Evolutionary conservation across 1,284 basidiomycete species (phyloP).

Genomic region (Lignosus rhinocerotis): DNA sequence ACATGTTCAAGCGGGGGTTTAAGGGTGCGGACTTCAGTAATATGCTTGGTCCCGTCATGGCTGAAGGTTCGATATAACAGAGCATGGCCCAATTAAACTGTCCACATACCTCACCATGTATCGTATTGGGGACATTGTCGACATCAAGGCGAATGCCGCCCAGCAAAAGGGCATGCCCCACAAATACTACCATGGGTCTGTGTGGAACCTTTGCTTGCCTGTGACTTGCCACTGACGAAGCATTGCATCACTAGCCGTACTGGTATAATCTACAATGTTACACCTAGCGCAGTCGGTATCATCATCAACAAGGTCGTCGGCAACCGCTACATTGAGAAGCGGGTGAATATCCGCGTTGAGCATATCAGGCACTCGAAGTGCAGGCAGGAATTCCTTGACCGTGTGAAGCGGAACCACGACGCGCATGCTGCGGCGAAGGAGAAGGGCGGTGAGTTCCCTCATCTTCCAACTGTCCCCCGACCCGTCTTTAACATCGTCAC

Average conservation of each 20-base stretch:
- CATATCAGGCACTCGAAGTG: slow-evolving; percentile 99
- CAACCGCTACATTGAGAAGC: slow-evolving; percentile 99
- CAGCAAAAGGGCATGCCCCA: slow-evolving; percentile 99
- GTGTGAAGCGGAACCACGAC: slow-evolving; percentile 92
- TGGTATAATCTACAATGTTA: slow-evolving; percentile 98
- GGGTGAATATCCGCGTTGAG: slow-evolving; percentile 98
- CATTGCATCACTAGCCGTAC: slow-evolving; percentile 65
- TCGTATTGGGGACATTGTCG: slow-evolving; percentile 97
- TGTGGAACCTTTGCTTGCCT: background rate
- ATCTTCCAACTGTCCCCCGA: background rate
- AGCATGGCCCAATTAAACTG: slow-evolving; percentile 89
- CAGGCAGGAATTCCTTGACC: slow-evolving; percentile 96
- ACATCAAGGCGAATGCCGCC: slow-evolving; percentile 99
- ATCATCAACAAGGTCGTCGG: slow-evolving; percentile 99
- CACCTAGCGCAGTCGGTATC: slow-evolving; percentile 92
- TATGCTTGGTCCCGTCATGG: slow-evolving; percentile 8
- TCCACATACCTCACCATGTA: slow-evolving; percentile 94
- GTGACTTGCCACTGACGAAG: background rate
- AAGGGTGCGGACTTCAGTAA: slow-evolving; percentile 60
- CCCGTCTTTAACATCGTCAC: slow-evolving; percentile 4
- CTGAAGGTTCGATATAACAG: slow-evolving; percentile 42
- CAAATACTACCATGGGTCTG: slow-evolving; percentile 91
- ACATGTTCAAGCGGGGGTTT: slow-evolving; percentile 99
- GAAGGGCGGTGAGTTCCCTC: slow-evolving; percentile 75
- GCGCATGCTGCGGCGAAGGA: slow-evolving; percentile 85